Evolutionary conservation across 495 filamentous ascomycete genomes (phyloP).

Genomic region (Podospora tetraspora): DNA sequence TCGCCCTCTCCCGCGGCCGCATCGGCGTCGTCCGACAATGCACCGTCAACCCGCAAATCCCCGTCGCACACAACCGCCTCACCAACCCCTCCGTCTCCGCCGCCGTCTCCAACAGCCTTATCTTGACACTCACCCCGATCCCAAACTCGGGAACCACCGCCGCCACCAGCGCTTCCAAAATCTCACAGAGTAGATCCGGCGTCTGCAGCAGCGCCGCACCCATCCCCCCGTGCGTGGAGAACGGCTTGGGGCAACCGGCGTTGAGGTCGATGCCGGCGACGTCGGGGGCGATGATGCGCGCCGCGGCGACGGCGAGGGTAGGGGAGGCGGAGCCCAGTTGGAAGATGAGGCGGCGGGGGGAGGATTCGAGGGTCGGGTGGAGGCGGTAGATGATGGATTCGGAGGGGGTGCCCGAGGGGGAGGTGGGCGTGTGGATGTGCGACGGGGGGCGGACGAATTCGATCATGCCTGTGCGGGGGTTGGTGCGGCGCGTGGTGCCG

Average conservation of each 20-base stretch:
- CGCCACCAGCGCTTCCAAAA: slow-evolving; percentile 72
- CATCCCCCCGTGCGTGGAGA: slow-evolving; percentile 88
- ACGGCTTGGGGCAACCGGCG: slow-evolving; percentile 94
- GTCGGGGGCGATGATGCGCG: slow-evolving; percentile 73
- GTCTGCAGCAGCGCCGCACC: slow-evolving; percentile 81
- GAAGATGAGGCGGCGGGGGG: slow-evolving; percentile 61
- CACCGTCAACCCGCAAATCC: slow-evolving; percentile 85
- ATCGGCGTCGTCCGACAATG: slow-evolving; percentile 96
- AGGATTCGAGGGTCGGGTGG: slow-evolving; percentile 65
- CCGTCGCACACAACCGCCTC: slow-evolving; percentile 66
- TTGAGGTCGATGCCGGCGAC: slow-evolving; percentile 96
- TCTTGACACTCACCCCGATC: slow-evolving; percentile 94
- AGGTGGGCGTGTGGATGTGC: slow-evolving; percentile 48
- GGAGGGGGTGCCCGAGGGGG: slow-evolving; percentile 30
- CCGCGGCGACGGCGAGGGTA: slow-evolving; percentile 73
- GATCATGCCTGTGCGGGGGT: slow-evolving; percentile 66
- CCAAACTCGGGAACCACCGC: slow-evolving; percentile 69
- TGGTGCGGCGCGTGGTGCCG: slow-evolving; percentile 69
- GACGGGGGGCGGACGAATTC: slow-evolving; percentile 77
- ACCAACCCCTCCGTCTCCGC: slow-evolving; percentile 71
- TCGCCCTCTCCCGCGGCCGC: slow-evolving; percentile 81
- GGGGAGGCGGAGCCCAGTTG: slow-evolving; percentile 86
- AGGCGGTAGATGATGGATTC: slow-evolving; percentile 80
- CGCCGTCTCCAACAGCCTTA: slow-evolving; percentile 74
- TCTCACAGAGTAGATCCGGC: slow-evolving; percentile 75